Evolutionary conservation across 169 alveolate species (phyloP).

Genomic region (Cryptosporidium sp.): DNA sequence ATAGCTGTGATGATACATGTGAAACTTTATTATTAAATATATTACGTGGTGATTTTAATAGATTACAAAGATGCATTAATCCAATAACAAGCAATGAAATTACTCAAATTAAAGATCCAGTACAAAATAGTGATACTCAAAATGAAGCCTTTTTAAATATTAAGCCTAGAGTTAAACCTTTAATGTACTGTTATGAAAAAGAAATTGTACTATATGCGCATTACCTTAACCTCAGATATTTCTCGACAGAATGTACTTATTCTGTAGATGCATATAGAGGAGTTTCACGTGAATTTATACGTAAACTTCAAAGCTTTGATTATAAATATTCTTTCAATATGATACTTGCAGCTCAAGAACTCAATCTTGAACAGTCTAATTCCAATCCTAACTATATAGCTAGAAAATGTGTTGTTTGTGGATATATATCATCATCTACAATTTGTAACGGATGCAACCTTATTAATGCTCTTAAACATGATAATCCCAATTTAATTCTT

Average conservation of each 20-base stretch:
- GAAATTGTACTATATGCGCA: conserved; percentile 98
- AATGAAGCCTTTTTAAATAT: conserved; percentile 74
- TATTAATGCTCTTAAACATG: conserved; percentile 23
- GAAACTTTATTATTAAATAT: conserved; percentile 97
- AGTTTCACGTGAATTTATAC: conserved; percentile 92
- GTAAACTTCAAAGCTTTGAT: conserved; percentile 87
- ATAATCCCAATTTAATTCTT: conserved; percentile 17
- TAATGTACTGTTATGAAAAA: conserved; percentile 94
- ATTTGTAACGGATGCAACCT: conserved; percentile 63
- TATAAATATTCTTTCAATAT: conserved; percentile 46
- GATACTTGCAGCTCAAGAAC: conserved; percentile 47
- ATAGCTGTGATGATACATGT: conserved; percentile 98
- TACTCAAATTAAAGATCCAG: conserved; percentile 75
- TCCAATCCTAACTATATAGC: conserved; percentile 35
- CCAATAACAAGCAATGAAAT: conserved; percentile 81
- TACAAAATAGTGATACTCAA: not conserved
- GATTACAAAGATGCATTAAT: conserved; percentile 89
- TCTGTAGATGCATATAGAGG: conserved; percentile 98
- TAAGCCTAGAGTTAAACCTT: conserved; percentile 93
- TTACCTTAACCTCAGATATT: conserved; percentile 92
- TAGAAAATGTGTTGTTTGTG: conserved; percentile 50
- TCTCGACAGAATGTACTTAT: conserved; percentile 97
- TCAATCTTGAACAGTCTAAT: conserved; percentile 15
- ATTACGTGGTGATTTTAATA: conserved; percentile 95
- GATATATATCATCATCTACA: conserved; percentile 54